These are phyloP conservation scores for Rhodosporidiobolus odoratus DNA, from an alignment of 768 basidiomycete species.

Conservation along the genomic window DNA sequence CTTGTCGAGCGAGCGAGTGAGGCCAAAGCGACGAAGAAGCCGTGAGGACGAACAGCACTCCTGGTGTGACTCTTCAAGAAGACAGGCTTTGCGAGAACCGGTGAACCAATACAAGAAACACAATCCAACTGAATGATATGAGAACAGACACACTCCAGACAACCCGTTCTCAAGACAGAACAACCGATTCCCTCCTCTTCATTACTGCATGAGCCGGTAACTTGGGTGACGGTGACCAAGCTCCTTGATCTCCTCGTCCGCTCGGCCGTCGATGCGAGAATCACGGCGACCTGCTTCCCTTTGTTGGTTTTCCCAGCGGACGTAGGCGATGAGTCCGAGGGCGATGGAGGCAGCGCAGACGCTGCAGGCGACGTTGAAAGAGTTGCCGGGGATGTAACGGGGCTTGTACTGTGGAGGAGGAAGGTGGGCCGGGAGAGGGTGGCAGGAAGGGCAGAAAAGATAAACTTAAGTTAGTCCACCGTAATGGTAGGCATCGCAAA, in stretches of 20 bases:
- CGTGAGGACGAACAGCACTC: too few species aligned
- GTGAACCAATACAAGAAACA: too few species aligned
- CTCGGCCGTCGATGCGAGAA: slow-evolving; percentile 39
- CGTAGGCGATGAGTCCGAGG: slow-evolving; percentile 33
- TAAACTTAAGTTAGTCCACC: not conserved
- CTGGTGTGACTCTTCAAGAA: too few species aligned
- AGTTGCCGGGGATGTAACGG: slow-evolving; percentile 30
- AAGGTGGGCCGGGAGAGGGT: slow-evolving; percentile 1
- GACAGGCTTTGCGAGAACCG: too few species aligned
- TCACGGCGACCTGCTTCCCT: slow-evolving; percentile 41
- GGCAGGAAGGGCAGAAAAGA: slow-evolving; percentile 9
- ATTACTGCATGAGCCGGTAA: slow-evolving; percentile 38
- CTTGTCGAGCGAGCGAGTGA: too few species aligned
- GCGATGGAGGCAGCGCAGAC: not conserved
- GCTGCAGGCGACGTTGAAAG: slow-evolving; percentile 29
- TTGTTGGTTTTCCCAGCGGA: slow-evolving; percentile 40
- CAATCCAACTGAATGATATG: too few species aligned
- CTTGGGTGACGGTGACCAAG: slow-evolving; percentile 41
- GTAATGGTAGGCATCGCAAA: not conserved
- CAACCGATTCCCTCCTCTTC: too few species aligned
- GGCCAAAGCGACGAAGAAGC: too few species aligned
- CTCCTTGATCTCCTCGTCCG: slow-evolving; percentile 30
- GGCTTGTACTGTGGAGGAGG: not conserved
- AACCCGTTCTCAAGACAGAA: too few species aligned
- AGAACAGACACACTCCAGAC: too few species aligned